Evolutionary conservation across 768 basidiomycete species (phyloP).

Genomic region (Lactifluus pinguis): DNA sequence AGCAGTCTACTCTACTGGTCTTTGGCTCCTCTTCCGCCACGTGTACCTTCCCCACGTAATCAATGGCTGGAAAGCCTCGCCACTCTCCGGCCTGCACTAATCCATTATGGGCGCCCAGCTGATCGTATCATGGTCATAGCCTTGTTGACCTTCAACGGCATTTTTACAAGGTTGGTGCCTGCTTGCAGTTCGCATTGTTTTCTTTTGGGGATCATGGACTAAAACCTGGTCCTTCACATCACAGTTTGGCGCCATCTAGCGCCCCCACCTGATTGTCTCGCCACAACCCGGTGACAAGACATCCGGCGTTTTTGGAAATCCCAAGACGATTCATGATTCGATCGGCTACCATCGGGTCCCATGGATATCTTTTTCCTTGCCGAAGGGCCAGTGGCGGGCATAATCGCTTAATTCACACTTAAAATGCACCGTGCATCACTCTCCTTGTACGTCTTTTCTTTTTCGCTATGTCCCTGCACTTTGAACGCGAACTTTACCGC

Average conservation of each 20-base stretch:
- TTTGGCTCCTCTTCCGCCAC: not conserved
- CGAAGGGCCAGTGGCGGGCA: conserved; percentile 9
- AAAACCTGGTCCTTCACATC: conserved; percentile 14
- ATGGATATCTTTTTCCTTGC: conserved; percentile 8
- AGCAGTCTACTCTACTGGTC: not conserved
- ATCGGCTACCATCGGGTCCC: conserved; percentile 9
- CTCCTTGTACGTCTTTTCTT: conserved; percentile 7
- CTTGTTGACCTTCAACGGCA: conserved; percentile 11
- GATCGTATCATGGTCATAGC: conserved; percentile 14
- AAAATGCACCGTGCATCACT: conserved; percentile 7
- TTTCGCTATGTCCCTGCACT: conserved; percentile 16
- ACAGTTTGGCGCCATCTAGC: conserved; percentile 4
- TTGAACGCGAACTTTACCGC: conserved; percentile 13
- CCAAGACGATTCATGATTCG: not conserved
- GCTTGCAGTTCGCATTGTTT: conserved; percentile 1
- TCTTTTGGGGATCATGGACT: not conserved
- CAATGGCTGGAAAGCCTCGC: conserved; percentile 2
- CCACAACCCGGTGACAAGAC: conserved; percentile 13
- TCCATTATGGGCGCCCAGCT: conserved; percentile 16
- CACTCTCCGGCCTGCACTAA: conserved; percentile 8
- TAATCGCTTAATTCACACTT: conserved; percentile 16
- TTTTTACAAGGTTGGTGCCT: conserved; percentile 17
- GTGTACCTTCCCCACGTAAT: conserved; percentile 14
- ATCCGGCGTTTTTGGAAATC: conserved; percentile 1
- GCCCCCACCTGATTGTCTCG: conserved; percentile 12